Base-by-base conservation (phyloP, 805 yeast species). In the Wickerhamiella bombiphila region DNA sequence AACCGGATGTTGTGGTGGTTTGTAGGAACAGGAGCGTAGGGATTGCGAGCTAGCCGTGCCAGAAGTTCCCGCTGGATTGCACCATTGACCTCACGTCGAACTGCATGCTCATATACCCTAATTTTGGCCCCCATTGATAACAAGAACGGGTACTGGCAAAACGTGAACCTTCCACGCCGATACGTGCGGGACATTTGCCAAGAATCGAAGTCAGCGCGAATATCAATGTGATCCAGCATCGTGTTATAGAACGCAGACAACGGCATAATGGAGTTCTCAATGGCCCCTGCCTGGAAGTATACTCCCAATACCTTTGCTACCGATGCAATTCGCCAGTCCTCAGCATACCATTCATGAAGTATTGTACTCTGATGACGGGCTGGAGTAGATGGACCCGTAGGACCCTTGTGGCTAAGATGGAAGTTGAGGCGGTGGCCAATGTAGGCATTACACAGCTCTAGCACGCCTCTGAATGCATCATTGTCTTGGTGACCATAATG, bases 141-240 rank as follows among this genome's bases (percentile, higher is more conserved):
- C 36, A 83, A 59, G 52, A 80, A 85, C 1, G 96, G 95, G 47
- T 68, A 85, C 45, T 80, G 79, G 53, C 97, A 86, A 43, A 88
- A 74, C 0, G 74, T 68, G 56, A 70, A 72, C 51, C 45, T 42
- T 2, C 42, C 42, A 5, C 17, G 15, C n/a, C 49, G 11, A 57
- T 46, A 44, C 16, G 30, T 5, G 22, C 26, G 29, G 11, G 40
- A 29, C 16, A 47, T 28, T 44, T 76, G 80, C 96, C 96, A 88
- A 1, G 70, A 64, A 48, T 81, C 93, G 58, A 79, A 91, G 56
- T 88, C 98, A 38, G 73, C 69, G 40, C 67, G 73, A 24, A 80
- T 66, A 49, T 80, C 80, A 18, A 82, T 74, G 22, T 30, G 16
- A 54, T 88, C 97, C 2, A 80, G 77, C 58, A 85, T 61, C 4